Evolutionary conservation across 176 grass and related monocot species (phyloP).

Genomic region (Aegilops longissima): DNA sequence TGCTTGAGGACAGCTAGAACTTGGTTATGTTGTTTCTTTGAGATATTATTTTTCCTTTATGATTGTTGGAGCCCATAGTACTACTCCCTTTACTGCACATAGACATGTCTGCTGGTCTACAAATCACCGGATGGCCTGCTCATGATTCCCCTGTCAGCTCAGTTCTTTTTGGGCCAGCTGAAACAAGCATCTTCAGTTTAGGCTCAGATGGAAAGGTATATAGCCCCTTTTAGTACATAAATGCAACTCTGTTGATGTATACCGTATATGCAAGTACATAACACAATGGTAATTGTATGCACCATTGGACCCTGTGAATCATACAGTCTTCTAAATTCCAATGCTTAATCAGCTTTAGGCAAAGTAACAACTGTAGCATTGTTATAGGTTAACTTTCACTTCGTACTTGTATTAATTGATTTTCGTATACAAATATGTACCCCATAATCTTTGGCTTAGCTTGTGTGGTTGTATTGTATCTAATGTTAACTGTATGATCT

Average conservation of each 20-base stretch:
- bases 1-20: not conserved
- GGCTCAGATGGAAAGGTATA: slow-evolving; percentile 89
- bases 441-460: slow-evolving; percentile 19
- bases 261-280: not conserved
- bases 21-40: slow-evolving; percentile 17
- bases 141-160: slow-evolving; percentile 90
- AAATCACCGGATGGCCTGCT: slow-evolving; percentile 98
- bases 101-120: slow-evolving; percentile 99
- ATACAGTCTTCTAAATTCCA: not conserved
- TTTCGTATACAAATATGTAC: slow-evolving; percentile 8
- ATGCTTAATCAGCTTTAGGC: not conserved
- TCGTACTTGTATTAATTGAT: not conserved
- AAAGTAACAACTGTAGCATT: slow-evolving; percentile 13
- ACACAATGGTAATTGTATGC: not conserved
- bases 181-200: slow-evolving; percentile 97
- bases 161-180: slow-evolving; percentile 87
- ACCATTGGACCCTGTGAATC: not conserved
- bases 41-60: not conserved
- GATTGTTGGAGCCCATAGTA: slow-evolving; percentile 16
- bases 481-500: slow-evolving; percentile 15
- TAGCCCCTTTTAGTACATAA: slow-evolving; percentile 14
- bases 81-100: slow-evolving; percentile 50
- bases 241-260: not conserved
- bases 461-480: slow-evolving; percentile 17
- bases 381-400: not conserved